Base-by-base conservation (phyloP, 768 basidiomycete species). In the Tricholoma bakamatsutake region DNA sequence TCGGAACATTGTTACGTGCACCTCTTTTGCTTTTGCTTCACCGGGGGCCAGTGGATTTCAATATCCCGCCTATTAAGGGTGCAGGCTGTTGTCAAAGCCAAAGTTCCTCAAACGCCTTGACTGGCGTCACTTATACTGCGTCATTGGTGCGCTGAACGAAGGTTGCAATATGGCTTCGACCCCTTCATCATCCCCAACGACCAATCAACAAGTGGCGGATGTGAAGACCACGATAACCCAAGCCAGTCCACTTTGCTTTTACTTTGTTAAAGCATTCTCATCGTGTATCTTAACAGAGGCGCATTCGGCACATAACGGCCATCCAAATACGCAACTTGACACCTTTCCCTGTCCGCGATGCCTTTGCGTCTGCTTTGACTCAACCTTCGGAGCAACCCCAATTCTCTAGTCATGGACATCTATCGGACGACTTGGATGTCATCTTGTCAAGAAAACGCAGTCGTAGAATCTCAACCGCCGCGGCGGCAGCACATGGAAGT, bases 261-360 rank as follows among this genome's bases (percentile, higher is more conserved):
- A 28, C 17, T 10, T 45, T 15, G 21, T 53, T 48, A 13, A 15
- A 51, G 47, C 24, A 55, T 42, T 54, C 45, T 62, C 35, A 56
- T 55, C 58, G 24, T 35, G 46, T 49, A 48, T 42, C 15, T 47
- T 46, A 65, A 37, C 68, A 89, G 82, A 82, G 82, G 64, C 85
- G 87, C 42, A 75, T 90, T 59, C 82, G 89, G 61, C 88, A 92
- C 71, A 77, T 92, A 56, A 77, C 80, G 55, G 76, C 81, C 42
- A 73, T 93, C 49, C 87, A 90, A 71, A 76, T 93, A 61, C 81
- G 84, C 59, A 93, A 93, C 66, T 73, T 93, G 35, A 88, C 90
- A n/a, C 88, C 88, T 1, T 92, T 90, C 67, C 90, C 90, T 33
- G 81, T 82, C 52, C 83, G 90, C 34, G 90, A 93, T 67, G 78